Conservation (phyloP, 2,329 filamentous ascomycete species). For the Sclerotinia trifoliorum region DNA sequence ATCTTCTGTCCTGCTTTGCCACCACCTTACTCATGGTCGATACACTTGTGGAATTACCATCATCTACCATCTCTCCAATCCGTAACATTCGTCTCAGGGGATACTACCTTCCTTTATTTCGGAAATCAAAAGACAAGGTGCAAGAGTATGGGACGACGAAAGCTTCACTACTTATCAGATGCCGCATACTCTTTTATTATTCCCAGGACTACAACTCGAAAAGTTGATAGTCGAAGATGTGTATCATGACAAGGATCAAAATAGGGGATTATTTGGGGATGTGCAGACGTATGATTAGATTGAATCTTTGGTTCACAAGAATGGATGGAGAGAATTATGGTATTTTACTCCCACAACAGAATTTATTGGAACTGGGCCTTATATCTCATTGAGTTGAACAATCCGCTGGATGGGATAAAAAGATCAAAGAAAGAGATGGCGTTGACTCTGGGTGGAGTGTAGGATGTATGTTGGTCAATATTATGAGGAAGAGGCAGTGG, state of each 20-base stretch:
- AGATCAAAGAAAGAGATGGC: background rate
- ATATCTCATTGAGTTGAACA: background rate
- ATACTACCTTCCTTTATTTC: background rate
- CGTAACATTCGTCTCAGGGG: background rate
- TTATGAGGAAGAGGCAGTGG: background rate
- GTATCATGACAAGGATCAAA: background rate
- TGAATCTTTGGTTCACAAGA: background rate
- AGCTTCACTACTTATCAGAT: too few species aligned
- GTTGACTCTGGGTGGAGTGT: background rate
- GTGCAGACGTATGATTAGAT: background rate
- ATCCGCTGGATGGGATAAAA: background rate
- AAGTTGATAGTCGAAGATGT: background rate
- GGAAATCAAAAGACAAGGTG: background rate
- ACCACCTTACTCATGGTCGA: background rate
- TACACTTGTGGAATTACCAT: background rate
- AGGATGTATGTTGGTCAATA: background rate
- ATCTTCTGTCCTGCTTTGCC: background rate
- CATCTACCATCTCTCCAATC: background rate
- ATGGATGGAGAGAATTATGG: constrained; percentile 4
- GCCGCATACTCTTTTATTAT: background rate
- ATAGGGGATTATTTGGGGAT: background rate
- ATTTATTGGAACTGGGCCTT: background rate
- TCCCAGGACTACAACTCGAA: background rate
- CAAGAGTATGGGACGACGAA: background rate
- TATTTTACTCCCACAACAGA: background rate